A percentile compares a stretch with the other conserved stretches of the same genome.
These are phyloP conservation scores for Cyclocybe cylindracea DNA, from an alignment of 768 basidiomycete species.

Conservation along the genomic window DNA sequence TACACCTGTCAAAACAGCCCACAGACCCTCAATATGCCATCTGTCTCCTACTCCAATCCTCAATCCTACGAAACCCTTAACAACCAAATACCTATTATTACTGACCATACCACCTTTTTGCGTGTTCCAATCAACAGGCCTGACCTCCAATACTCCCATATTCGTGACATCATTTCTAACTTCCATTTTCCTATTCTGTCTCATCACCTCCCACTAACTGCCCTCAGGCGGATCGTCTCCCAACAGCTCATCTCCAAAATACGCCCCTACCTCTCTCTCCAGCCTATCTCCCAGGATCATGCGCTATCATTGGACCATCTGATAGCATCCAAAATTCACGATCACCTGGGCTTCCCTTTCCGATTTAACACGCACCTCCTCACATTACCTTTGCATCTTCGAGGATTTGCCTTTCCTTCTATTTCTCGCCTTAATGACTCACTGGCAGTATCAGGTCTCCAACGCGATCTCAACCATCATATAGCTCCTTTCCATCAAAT, in stretches of 20 bases:
- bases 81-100: too few relatives aligned
- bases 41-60: too few relatives aligned
- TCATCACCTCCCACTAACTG: neutral
- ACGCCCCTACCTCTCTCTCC: too few relatives aligned
- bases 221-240: too few relatives aligned
- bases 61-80: too few relatives aligned
- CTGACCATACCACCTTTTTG: too few relatives aligned
- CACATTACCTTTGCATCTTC: constrained; percentile 9
- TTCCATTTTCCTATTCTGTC: constrained; percentile 22
- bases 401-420: too few relatives aligned
- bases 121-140: too few relatives aligned
- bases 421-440: constrained; percentile 9
- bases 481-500: constrained; percentile 14
- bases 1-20: too few relatives aligned
- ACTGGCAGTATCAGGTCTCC: constrained; percentile 13
- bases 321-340: too few relatives aligned
- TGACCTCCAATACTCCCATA: constrained; percentile 3
- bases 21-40: too few relatives aligned
- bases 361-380: constrained; percentile 20
- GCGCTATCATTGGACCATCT: neutral
- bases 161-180: constrained; percentile 14
- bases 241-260: too few relatives aligned
- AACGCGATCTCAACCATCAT: constrained; percentile 24
- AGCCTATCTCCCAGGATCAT: neutral
- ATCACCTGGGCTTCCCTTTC: constrained; percentile 21